Percentiles rank a stretch among this genome's conserved stretches.
Conservation (phyloP, 2,329 filamentous ascomycete genomes). For the Proliferodiscus dingleyae region DNA sequence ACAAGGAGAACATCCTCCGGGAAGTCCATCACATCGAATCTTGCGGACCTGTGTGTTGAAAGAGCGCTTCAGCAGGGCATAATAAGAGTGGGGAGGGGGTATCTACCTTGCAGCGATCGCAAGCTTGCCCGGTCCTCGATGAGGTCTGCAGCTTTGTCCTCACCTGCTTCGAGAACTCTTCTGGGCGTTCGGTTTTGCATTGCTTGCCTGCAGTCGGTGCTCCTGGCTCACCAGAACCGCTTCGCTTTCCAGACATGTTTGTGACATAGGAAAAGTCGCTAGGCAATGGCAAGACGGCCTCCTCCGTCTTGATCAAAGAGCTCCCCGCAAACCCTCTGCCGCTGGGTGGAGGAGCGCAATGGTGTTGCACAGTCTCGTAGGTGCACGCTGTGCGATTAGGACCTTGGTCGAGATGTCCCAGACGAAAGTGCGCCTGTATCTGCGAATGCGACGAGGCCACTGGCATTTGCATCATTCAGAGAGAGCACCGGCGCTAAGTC, state of each 20-base stretch:
- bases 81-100: not conserved
- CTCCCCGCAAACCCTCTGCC: no score
- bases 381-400: no score
- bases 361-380: no score
- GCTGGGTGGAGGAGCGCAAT: no score
- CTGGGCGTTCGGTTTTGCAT: constrained; percentile 25
- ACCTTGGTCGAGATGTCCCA: no score
- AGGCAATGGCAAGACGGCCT: not conserved
- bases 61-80: constrained; percentile 11
- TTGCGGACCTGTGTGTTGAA: constrained; percentile 60
- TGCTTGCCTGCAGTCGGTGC: constrained; percentile 20
- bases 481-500: no score
- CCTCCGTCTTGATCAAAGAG: no score
- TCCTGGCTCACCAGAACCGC: constrained; percentile 17
- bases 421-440: no score
- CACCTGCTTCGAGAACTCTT: constrained; percentile 36
- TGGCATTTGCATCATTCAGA: no score
- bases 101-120: constrained; percentile 79
- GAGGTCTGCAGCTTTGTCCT: constrained; percentile 50
- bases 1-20: constrained; percentile 79
- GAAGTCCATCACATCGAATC: constrained; percentile 78
- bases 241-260: constrained; percentile 28
- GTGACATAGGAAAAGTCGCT: constrained; percentile 1
- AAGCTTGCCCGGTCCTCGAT: constrained; percentile 73
- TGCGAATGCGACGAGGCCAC: no score